Evolutionary conservation across 768 basidiomycete genomes (phyloP).

Genomic region (Phaeotremella skinneri): DNA sequence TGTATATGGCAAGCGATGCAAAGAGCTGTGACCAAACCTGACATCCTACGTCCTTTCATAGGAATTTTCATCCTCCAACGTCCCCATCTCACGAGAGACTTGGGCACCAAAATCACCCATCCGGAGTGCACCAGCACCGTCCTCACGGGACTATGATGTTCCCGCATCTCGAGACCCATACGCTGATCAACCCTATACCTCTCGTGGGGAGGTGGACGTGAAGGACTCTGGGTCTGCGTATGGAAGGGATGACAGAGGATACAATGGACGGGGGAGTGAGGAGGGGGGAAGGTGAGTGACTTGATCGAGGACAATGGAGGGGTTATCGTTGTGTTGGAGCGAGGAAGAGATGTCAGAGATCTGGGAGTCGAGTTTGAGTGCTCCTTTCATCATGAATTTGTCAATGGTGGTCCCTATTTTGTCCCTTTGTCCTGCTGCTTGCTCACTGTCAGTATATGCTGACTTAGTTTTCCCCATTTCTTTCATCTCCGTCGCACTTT

Average conservation of each 20-base stretch:
- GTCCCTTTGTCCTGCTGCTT: too few species aligned
- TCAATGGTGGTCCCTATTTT: too few species aligned
- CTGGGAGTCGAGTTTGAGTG: too few species aligned
- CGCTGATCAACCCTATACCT: background rate
- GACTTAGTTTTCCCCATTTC: background rate
- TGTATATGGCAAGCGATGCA: too few species aligned
- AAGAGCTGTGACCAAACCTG: background rate
- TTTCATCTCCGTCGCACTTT: background rate
- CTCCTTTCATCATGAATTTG: too few species aligned
- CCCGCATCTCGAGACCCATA: background rate
- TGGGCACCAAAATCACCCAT: slow-evolving; percentile 35
- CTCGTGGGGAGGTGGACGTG: background rate
- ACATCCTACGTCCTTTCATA: background rate
- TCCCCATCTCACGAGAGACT: slow-evolving; percentile 37
- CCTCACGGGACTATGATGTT: background rate
- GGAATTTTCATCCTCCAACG: slow-evolving; percentile 43
- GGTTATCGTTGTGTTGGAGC: too few species aligned
- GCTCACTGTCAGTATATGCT: background rate
- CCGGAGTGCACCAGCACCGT: background rate
- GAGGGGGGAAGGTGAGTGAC: too few species aligned
- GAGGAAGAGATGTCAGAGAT: too few species aligned
- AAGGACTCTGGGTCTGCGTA: background rate
- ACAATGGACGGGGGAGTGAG: too few species aligned
- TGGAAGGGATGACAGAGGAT: slow-evolving; percentile 10
- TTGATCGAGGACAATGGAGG: too few species aligned